Evolutionary conservation across 2,329 filamentous ascomycete genomes (phyloP).

Genomic region (Didymella keratinophila): DNA sequence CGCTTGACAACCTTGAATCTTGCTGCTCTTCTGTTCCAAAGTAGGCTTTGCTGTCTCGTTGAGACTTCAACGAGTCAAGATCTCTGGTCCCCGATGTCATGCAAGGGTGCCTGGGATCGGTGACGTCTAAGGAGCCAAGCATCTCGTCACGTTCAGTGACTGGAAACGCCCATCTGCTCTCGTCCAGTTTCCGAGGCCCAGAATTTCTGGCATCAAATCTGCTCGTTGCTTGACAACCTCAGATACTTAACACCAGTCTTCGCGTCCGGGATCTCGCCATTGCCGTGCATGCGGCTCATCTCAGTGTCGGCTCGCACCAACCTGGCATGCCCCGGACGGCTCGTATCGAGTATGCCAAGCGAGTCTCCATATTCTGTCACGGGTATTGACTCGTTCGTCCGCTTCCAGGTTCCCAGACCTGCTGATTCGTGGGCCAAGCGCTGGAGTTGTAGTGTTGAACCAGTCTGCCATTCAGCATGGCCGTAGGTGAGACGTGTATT

Average conservation of each 20-base stretch:
- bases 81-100: background rate
- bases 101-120: background rate
- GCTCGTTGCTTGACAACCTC: background rate
- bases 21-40: background rate
- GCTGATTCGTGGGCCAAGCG: background rate
- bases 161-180: background rate
- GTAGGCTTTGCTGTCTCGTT: background rate
- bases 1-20: background rate
- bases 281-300: background rate
- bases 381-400: background rate
- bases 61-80: background rate
- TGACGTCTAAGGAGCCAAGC: background rate
- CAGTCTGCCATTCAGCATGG: background rate
- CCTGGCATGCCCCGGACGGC: background rate
- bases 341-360: background rate
- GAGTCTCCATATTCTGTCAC: background rate
- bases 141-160: background rate
- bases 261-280: background rate
- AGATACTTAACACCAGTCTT: background rate
- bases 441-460: background rate
- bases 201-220: constrained; percentile 12
- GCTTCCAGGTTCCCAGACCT: background rate
- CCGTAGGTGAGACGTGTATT: background rate
- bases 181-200: constrained; percentile 29
- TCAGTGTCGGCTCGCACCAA: background rate